Conservation (phyloP, 163 green algal genomes). For the Coccomyxa subellipsoidea region DNA sequence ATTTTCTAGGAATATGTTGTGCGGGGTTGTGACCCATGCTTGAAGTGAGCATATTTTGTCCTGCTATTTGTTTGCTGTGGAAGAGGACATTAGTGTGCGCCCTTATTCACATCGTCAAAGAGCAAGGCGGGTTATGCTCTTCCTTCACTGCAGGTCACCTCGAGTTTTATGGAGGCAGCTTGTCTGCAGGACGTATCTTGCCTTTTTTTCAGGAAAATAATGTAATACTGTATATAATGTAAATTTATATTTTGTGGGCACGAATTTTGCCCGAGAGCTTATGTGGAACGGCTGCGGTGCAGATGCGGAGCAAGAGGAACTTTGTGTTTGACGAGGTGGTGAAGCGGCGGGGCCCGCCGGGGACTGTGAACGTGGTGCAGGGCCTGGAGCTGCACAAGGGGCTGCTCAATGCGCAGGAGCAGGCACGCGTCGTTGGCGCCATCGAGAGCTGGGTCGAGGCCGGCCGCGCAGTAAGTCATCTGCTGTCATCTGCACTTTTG, state of each 20-base stretch:
- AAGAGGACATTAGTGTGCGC: background rate
- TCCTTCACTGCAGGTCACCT: no score
- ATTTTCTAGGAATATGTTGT: no score
- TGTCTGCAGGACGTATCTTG: no score
- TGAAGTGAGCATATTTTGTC: no score
- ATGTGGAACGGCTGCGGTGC: background rate
- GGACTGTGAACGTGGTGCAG: slow-evolving; percentile 29
- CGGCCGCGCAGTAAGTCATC: slow-evolving; percentile 2
- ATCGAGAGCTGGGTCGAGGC: slow-evolving; percentile 26
- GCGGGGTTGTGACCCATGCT: no score
- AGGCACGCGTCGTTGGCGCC: slow-evolving; percentile 24
- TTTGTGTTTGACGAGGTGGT: slow-evolving; percentile 4
- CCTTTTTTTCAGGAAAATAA: no score
- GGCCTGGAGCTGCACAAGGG: slow-evolving; percentile 39
- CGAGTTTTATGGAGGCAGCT: no score
- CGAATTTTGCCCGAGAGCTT: background rate
- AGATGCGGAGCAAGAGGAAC: slow-evolving; percentile 14
- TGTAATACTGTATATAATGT: no score
- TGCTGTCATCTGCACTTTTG: background rate
- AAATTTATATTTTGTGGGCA: background rate
- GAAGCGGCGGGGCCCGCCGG: slow-evolving; percentile 1
- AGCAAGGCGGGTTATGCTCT: background rate
- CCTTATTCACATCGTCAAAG: background rate
- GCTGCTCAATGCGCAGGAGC: slow-evolving; percentile 31
- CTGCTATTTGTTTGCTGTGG: no score